Base-by-base conservation (phyloP, 768 basidiomycete genomes). In the Neoboletus magnificus region DNA sequence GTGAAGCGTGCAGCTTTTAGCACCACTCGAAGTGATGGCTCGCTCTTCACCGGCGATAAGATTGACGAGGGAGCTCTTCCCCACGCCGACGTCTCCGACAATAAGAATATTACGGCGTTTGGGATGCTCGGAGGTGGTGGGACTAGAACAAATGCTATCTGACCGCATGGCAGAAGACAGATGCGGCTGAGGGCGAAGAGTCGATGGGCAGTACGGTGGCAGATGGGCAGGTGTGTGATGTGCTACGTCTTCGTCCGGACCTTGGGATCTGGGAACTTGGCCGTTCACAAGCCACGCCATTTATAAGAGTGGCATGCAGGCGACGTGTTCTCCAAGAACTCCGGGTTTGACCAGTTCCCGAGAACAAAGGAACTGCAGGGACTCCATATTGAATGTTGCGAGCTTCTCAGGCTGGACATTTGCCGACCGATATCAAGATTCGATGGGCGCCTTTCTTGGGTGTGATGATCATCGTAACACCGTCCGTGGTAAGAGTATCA, bases 11-110 rank as follows among this genome's bases (percentile, higher is more conserved):
- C 71, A 74, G 20, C 76, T 75, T 4, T 54, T 56, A 2, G 70
- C 70, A 3, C 64, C 54, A 32, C 60, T 66, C 11, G 73, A 75
- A 8, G 68, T 66, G 1, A 9, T 22, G 10, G 75, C 76, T 0
- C 48, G 43, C 1, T 67, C 33, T 5, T 47, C 13, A 32, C 67
- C 71, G 2, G 62, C 58, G 32, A 78, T 59, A 61, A 79, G 71
- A 54, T 78, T 79, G 50, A 79, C 58, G 42, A 77, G 65, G 5
- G 74, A 74, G 54, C 76, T 77, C 57, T 79, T 79, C 11, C 73
- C 71, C 18, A 61, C 55, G 27, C 67, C 67, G 18, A 68, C 61
- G 36, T 69, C 67, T 33, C 67, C 67, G 12, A 69, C 54, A 33
- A 69, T 69, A 36, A 69, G 52, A 45, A 70, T 37, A 37, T 68